Conservation (phyloP, 1,284 basidiomycete species). For the Pisolithus thermaeus region DNA sequence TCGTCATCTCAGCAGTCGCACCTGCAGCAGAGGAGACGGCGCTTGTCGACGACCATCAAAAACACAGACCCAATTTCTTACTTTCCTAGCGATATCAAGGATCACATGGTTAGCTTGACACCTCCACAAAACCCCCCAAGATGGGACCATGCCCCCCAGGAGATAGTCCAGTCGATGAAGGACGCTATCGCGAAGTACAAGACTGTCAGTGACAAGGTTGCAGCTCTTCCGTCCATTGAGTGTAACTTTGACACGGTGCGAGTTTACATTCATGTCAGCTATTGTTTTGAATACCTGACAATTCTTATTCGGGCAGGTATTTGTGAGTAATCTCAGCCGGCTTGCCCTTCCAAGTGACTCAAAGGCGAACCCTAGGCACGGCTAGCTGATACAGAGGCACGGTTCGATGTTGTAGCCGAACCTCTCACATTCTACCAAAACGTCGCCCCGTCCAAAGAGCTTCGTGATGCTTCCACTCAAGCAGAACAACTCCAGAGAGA, state of each 20-base stretch:
- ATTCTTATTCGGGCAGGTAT: slow-evolving; percentile 43
- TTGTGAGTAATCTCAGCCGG: slow-evolving; percentile 41
- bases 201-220: slow-evolving; percentile 55
- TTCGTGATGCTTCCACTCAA: slow-evolving; percentile 70
- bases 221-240: slow-evolving; percentile 49
- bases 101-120: slow-evolving; percentile 35
- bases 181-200: slow-evolving; percentile 55
- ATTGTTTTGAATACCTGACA: slow-evolving; percentile 2
- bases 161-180: slow-evolving; percentile 54
- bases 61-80: slow-evolving; percentile 4
- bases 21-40: slow-evolving; percentile 8
- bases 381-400: slow-evolving; percentile 55
- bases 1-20: too few species aligned
- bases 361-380: slow-evolving; percentile 33
- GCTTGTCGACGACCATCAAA: slow-evolving; percentile 11
- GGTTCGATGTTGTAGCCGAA: slow-evolving; percentile 45
- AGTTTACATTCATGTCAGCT: slow-evolving; percentile 1
- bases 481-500: slow-evolving; percentile 65
- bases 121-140: slow-evolving; percentile 63
- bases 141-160: slow-evolving; percentile 66
- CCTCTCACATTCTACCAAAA: slow-evolving; percentile 76
- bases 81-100: slow-evolving; percentile 8
- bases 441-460: slow-evolving; percentile 62
- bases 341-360: slow-evolving; percentile 9
- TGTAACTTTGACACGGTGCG: slow-evolving; percentile 56